Evolutionary conservation across 106 monocot genomes (phyloP).

Genomic region (Hemerocallis citrina): DNA sequence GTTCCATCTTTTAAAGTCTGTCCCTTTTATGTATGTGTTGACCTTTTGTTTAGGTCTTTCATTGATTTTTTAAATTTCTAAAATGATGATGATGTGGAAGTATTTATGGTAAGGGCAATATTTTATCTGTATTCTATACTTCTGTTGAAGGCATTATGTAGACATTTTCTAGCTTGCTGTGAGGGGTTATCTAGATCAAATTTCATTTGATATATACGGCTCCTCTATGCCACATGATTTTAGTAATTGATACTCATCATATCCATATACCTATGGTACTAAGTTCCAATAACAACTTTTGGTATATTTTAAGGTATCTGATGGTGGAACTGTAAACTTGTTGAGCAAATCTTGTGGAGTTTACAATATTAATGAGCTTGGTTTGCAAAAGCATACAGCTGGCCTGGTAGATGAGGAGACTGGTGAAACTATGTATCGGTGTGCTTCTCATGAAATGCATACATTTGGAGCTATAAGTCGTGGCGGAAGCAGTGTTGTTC

Average conservation of each 20-base stretch:
- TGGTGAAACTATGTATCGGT: slow-evolving; percentile 69
- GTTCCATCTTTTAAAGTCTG: not conserved
- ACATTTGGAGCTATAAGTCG: slow-evolving; percentile 92
- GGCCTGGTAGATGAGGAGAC: slow-evolving; percentile 46
- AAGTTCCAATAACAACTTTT: not conserved
- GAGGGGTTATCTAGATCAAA: not conserved
- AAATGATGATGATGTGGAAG: not conserved
- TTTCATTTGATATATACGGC: not conserved
- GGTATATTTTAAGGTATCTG: slow-evolving; percentile 50
- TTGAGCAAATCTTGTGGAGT: slow-evolving; percentile 84
- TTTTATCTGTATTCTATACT: not conserved
- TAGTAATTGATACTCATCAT: not conserved
- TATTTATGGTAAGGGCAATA: not conserved
- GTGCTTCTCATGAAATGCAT: slow-evolving; percentile 92
- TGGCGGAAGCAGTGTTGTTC: slow-evolving; percentile 92
- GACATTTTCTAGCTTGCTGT: not conserved
- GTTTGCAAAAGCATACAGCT: slow-evolving; percentile 64
- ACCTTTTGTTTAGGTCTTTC: not conserved
- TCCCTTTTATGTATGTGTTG: not conserved
- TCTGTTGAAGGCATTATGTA: not conserved
- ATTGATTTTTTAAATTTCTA: not conserved
- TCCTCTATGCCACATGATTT: not conserved
- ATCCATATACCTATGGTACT: not conserved
- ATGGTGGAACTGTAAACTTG: slow-evolving; percentile 85
- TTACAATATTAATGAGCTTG: slow-evolving; percentile 89